Evolutionary conservation across 768 basidiomycete genomes (phyloP).

Genomic region (Suillus sp.): DNA sequence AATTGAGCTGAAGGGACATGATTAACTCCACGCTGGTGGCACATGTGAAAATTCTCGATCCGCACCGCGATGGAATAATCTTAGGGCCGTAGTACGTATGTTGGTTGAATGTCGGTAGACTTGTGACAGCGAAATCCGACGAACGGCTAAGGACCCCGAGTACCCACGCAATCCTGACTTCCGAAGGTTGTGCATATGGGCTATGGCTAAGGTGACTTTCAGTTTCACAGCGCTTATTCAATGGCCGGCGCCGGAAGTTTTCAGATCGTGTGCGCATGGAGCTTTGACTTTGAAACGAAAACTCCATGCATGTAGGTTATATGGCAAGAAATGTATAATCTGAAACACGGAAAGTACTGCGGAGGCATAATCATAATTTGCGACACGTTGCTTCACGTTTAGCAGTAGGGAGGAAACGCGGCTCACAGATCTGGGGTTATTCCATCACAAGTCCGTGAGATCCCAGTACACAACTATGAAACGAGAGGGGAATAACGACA

Average conservation of each 20-base stretch:
- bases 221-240: not conserved
- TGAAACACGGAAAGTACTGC: not conserved
- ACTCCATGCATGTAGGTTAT: no score
- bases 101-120: not conserved
- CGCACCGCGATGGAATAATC: conserved; percentile 2
- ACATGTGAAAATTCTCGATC: conserved; percentile 7
- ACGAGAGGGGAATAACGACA: not conserved
- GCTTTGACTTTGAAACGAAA: not conserved
- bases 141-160: not conserved
- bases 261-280: not conserved
- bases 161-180: not conserved
- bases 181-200: not conserved
- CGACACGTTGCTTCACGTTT: not conserved
- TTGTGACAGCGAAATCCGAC: not conserved
- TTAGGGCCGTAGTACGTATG: not conserved
- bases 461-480: not conserved
- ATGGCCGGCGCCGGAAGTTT: not conserved
- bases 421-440: not conserved
- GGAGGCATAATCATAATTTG: not conserved
- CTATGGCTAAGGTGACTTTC: no score
- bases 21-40: conserved; percentile 8
- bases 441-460: not conserved
- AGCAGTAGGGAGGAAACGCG: not conserved
- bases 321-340: not conserved
- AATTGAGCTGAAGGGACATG: not conserved